Base-by-base conservation (phyloP, 75 land plant genomes). In the Cryptomeria japonica region DNA sequence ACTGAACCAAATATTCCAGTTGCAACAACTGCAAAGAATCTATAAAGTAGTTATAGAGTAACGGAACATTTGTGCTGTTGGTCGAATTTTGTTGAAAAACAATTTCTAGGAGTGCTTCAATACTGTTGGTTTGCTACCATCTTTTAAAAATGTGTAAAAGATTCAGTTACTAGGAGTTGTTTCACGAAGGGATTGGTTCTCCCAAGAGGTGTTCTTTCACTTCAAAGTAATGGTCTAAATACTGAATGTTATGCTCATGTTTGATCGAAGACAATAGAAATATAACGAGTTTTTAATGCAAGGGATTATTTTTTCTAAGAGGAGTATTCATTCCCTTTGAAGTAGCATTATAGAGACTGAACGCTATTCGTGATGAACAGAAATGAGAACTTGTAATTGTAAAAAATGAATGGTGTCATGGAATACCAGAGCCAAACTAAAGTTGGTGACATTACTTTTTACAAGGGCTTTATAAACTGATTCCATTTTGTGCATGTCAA, bases 1-100 rank as follows among this genome's bases (percentile, higher is more conserved):
- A 61, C 95, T 14, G 96, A 93, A 64, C 94, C 92, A 28, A 93
- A 93, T 84, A 22, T 90, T 64, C 51, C 88, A 10, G 84, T 49
- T 86, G 79, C 75, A 37, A 49, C 68, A 32, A 34, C 77, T 75
- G 88, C 85, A 73, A 82, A 85, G 58, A 44, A 12, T 34, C 88
- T 38, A 42, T 87, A 55, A 87, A 22, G 22, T 36, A n/a, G 12
- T 55, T 85, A 34, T 25, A 80, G 32, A 75, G 38, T 34, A 32
- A 75, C 34, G 3, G 34, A 75, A 2, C 9, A 13, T 34, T 75
- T 15, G 77, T 75, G 28, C 14, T 0, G 12, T 1, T 13, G 34
- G 37, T 34, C 3, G 37, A 32, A 75, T 25, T 28, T 25, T 22
- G 31, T 19, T 5, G 25, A 58, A 72, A 6, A 10, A 9, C n/a